Conservation (phyloP, 805 yeast genomes). For the Lipomyces mesembrius region DNA sequence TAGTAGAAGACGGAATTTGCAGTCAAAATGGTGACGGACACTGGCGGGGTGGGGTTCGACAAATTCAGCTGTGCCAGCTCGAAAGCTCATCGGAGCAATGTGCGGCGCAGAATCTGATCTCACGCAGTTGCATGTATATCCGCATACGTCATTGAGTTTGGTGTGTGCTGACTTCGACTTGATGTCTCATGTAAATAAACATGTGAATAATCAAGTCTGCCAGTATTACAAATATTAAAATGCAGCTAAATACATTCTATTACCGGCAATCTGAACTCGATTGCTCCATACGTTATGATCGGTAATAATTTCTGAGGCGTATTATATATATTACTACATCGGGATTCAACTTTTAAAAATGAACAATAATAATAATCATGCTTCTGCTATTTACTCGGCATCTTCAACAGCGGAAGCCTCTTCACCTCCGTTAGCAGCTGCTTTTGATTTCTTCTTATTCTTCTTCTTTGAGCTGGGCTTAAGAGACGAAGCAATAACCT, state of each 20-base stretch:
- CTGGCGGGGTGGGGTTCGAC: too few species aligned
- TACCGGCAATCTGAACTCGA: neutral
- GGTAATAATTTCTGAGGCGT: neutral
- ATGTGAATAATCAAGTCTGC: too few species aligned
- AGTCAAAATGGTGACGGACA: neutral
- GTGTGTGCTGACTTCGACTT: too few species aligned
- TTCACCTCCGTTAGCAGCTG: conserved; percentile 32
- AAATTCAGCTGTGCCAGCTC: neutral
- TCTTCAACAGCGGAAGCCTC: conserved; percentile 17
- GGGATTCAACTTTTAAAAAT: neutral
- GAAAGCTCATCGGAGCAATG: neutral
- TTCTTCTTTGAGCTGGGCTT: conserved; percentile 56
- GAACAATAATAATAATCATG: neutral
- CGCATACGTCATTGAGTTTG: neutral
- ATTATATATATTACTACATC: neutral
- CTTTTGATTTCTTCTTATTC: conserved; percentile 45
- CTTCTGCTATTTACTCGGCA: conserved; percentile 16
- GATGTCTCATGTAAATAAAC: too few species aligned
- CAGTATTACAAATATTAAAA: too few species aligned
- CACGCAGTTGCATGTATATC: neutral
- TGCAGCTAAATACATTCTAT: too few species aligned
- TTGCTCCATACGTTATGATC: neutral
- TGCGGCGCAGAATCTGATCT: neutral
- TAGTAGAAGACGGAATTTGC: neutral
- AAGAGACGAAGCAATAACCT: conserved; percentile 57